A percentile compares a stretch with the other conserved stretches of the same genome.
Evolutionary conservation across 1,284 basidiomycete genomes (phyloP).

Genomic region (Fomitopsis schrenkii): DNA sequence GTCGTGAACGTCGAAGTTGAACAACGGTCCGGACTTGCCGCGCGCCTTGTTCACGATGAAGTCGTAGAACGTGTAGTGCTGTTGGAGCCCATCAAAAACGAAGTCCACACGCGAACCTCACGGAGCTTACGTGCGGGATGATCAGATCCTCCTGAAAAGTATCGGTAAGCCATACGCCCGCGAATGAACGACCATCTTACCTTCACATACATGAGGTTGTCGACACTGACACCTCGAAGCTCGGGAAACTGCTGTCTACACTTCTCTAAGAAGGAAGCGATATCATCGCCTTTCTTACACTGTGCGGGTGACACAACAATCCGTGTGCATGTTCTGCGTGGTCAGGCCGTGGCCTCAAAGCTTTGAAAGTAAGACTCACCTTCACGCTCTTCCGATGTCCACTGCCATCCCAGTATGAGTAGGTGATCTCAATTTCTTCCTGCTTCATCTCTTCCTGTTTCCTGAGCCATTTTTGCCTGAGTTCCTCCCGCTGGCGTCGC

Average conservation of each 20-base stretch:
- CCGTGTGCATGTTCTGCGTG: conserved; percentile 23
- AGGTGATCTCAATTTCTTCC: conserved; percentile 89
- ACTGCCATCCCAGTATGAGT: conserved; percentile 98
- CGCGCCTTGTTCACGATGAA: conserved; percentile 98
- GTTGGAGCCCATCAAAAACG: conserved; percentile 8
- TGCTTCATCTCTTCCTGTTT: conserved; percentile 87
- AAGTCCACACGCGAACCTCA: background rate
- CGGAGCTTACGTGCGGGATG: conserved; percentile 76
- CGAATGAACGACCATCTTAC: conserved; percentile 35
- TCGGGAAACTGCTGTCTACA: conserved; percentile 92
- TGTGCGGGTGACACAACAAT: conserved; percentile 29
- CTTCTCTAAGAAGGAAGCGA: conserved; percentile 88
- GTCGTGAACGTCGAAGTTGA: conserved; percentile 99
- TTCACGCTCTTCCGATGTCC: conserved; percentile 92
- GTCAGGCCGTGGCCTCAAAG: conserved; percentile 17
- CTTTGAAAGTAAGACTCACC: conserved; percentile 46
- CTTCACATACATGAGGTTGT: conserved; percentile 99
- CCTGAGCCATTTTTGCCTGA: conserved; percentile 87
- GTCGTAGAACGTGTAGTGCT: conserved; percentile 99
- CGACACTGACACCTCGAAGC: conserved; percentile 83
- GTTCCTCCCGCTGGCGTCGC: conserved; percentile 80
- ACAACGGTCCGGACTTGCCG: conserved; percentile 96
- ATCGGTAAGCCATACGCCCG: conserved; percentile 3
- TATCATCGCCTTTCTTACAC: conserved; percentile 98
- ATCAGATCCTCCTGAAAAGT: conserved; percentile 83